Conservation (phyloP, 2,329 filamentous ascomycete species). For the Dothistroma septosporum region DNA sequence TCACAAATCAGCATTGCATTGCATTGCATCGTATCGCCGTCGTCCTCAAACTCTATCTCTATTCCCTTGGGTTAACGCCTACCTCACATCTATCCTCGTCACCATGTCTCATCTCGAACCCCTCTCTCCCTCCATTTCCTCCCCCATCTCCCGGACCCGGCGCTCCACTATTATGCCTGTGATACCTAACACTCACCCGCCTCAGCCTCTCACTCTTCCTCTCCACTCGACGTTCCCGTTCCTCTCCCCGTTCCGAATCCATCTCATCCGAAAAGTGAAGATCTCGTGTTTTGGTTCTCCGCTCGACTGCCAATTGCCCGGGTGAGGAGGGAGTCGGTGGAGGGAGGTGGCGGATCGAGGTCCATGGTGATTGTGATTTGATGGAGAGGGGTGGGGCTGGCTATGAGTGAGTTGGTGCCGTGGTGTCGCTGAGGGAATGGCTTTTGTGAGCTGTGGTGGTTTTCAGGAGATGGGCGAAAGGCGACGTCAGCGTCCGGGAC, state of each 20-base stretch:
- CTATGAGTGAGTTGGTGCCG: not conserved
- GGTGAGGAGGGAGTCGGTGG: not conserved
- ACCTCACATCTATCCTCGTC: too few relatives aligned
- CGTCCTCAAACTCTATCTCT: too few relatives aligned
- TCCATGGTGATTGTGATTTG: not conserved
- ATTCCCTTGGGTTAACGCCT: too few relatives aligned
- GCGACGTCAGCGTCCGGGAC: not conserved
- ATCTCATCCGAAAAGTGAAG: too few relatives aligned
- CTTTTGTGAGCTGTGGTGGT: not conserved
- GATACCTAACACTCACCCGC: not conserved
- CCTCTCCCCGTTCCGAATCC: not conserved
- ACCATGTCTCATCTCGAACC: too few relatives aligned
- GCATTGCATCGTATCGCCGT: too few relatives aligned
- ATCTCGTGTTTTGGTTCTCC: not conserved
- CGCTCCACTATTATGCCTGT: not conserved
- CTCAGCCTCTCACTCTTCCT: not conserved
- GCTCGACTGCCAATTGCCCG: not conserved
- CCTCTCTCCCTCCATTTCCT: too few relatives aligned
- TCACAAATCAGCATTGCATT: too few relatives aligned
- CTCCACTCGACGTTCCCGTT: not conserved
- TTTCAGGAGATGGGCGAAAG: not conserved
- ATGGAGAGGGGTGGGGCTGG: not conserved
- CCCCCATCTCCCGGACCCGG: not conserved
- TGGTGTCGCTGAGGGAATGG: not conserved
- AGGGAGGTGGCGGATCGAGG: not conserved